Evolutionary conservation across 805 yeast genomes (phyloP).

Genomic region (Metschnikowia peoriensis): DNA sequence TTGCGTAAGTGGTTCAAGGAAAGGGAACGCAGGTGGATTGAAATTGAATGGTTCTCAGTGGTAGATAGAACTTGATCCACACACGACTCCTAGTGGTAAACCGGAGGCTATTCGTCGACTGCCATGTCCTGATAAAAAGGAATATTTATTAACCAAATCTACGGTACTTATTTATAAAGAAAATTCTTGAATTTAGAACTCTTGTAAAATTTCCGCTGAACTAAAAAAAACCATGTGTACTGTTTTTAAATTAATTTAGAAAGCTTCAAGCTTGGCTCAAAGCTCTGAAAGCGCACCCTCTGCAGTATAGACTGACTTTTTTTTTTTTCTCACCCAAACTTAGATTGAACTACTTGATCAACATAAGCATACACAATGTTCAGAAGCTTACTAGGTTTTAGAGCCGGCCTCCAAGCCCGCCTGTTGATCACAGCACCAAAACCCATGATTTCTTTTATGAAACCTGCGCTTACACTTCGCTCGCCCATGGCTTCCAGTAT

Average conservation of each 20-base stretch:
- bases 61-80: background rate
- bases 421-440: conserved; percentile 1
- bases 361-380: conserved; percentile 10
- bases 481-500: conserved; percentile 1
- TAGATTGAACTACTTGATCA: background rate
- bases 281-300: background rate
- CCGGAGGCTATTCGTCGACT: background rate
- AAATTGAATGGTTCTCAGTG: conserved; percentile 3
- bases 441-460: conserved; percentile 4
- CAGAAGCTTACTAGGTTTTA: conserved; percentile 14
- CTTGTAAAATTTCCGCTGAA: no score
- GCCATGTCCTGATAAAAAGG: no score
- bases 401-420: conserved; percentile 8
- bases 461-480: conserved; percentile 1
- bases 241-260: no score
- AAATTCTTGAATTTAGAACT: no score
- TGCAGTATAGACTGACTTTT: conserved; percentile 1
- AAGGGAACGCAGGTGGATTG: background rate
- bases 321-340: conserved; percentile 9
- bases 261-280: no score
- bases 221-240: no score
- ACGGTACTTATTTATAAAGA: no score
- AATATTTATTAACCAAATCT: no score
- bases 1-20: no score
- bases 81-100: conserved; percentile 2